Base-by-base conservation (phyloP, 257 asterid genomes). In the Paraleonurus japonicus region DNA sequence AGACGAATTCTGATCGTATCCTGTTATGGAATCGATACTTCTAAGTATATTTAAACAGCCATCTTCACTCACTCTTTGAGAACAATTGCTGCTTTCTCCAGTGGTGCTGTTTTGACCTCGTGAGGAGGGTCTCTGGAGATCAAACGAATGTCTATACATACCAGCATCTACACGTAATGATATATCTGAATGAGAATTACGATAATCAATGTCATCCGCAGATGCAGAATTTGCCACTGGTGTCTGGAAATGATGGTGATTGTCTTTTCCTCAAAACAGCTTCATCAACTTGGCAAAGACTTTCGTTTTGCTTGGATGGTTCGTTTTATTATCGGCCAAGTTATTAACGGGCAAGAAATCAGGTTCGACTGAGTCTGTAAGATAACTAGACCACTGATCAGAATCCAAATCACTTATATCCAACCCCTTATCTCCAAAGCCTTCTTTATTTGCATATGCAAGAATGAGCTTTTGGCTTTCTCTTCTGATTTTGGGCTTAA, bases 381-480 rank as follows among this genome's bases (percentile, higher is more conserved):
- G 67, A 39, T 78, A 79, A 16, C 95, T 69, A 19, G 97, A 88
- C 88, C 95, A 87, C 41, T 24, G 78, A 7, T 79, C 91, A 2
- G 69, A 77, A 69, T 88, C 89, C 24, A 87, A 83, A 72, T 90
- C 92, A 5, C 20, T 17, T 30, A 77, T 48, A 67, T 57, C 74
- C 12, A 72, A 58, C 51, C 32, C 83, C 70, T 69, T 82, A 47
- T 76, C 83, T 27, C 69, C 68, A 0, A 53, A n/a, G 62, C 86
- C 88, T 76, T 86, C 90, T 75, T 62, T 80, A 45, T 79, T 66
- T 60, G 91, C 95, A 37, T 94, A 91, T 74, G 90, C 95, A 63
- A 90, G 91, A 53, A 94, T 89, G 76, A 91, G 87, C 59, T 81
- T 83, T 95, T 95, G 30, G 96, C 96, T 78, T 82, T 95, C 83